Evolutionary conservation across 164 flowering plant genomes (phyloP), one percentile per base, ranked within the genome.

Genomic region (Warburgia ugandensis): DNA sequence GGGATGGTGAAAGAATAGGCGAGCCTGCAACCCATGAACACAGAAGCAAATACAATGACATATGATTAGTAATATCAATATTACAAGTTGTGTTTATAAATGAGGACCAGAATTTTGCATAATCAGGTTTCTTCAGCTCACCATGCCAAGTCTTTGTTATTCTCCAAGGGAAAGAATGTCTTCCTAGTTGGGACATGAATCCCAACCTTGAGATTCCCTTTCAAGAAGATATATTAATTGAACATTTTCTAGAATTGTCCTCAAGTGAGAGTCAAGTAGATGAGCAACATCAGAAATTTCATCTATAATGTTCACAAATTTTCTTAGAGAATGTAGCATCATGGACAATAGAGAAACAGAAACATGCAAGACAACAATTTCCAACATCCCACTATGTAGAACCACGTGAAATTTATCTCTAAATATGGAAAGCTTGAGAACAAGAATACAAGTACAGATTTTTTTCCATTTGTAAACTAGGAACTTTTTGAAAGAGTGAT

Each of bases 91-190:
- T n/a, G n/a, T n/a, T 10, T 11, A 0, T 43, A 33, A 36, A 42
- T 14, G 22, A 20, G 13, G 28, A 31, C 13, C 17, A 9, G 25
- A 41, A 6, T 30, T 11, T 40, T 6, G 13, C 35, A 41, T 28
- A 17, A 23, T 48, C 6, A 13, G 9, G n/a, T 28, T 42, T 23
- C 25, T n/a, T 29, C 46, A 58, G 49, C 81, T 70, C 45, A 94
- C 99, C 97, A 94, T 94, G 71, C 99, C 99, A 52, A 94, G 64
- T 66, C 99, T 76, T 71, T 94, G 99, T 58, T 94, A 97, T 56
- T 94, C 99, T 42, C 99, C 99, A 48, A 89, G 96, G 45, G 99
- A 94, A 2, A 94, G 80, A 60, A 75, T 70, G 52, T 94, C 99
- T 71, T 89, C 96, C 99, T 94, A 94, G 60, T 84, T 89, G 47